Conservation (phyloP, 2,329 filamentous ascomycete species). For the Nemania abortiva region DNA sequence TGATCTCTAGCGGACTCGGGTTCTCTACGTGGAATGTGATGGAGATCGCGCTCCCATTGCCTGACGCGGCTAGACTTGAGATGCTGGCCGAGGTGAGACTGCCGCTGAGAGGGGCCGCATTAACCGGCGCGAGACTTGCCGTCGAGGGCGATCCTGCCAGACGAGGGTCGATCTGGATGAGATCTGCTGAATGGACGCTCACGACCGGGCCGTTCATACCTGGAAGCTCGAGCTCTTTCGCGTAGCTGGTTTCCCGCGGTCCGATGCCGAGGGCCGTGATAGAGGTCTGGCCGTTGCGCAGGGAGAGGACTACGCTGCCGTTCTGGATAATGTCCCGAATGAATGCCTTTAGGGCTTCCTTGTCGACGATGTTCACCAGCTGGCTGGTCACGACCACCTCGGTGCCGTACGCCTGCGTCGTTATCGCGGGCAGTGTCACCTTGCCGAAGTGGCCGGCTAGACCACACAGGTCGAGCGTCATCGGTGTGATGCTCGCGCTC, state of each 20-base stretch:
- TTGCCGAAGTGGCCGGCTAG: constrained; percentile 42
- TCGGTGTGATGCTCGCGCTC: constrained; percentile 26
- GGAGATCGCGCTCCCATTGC: constrained; percentile 13
- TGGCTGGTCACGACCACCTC: constrained; percentile 42
- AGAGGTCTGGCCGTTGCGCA: constrained; percentile 43
- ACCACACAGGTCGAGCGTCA: constrained; percentile 35
- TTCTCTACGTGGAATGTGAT: constrained; percentile 42
- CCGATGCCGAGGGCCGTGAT: constrained; percentile 42
- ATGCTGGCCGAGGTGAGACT: constrained; percentile 5
- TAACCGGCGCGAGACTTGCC: background rate
- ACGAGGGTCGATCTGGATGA: background rate
- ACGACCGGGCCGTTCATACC: constrained; percentile 45
- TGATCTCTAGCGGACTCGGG: constrained; percentile 47
- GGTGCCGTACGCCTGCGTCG: constrained; percentile 36
- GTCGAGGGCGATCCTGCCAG: background rate
- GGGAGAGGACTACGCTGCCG: constrained; percentile 32
- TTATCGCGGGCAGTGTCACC: constrained; percentile 43
- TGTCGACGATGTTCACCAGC: constrained; percentile 43
- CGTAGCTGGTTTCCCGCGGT: constrained; percentile 41
- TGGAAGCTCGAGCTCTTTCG: constrained; percentile 40
- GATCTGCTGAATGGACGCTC: constrained; percentile 22
- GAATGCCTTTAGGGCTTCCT: constrained; percentile 43
- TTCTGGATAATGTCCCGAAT: constrained; percentile 39
- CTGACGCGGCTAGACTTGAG: background rate
- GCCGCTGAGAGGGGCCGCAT: background rate